Evolutionary conservation across 306 rosid genomes (phyloP).

Genomic region (Ormosia emarginata): DNA sequence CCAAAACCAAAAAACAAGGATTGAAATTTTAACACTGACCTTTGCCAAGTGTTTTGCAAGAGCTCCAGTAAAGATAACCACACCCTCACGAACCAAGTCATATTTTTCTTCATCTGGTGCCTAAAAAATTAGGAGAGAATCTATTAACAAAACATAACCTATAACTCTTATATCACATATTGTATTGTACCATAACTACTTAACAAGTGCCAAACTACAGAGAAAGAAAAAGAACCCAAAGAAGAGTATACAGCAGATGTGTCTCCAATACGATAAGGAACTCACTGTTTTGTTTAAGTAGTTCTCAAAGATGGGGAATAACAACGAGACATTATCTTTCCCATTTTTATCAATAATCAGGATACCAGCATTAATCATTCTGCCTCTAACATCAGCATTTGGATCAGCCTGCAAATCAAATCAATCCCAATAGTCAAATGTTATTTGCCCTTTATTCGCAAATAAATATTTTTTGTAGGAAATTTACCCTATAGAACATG

Average conservation of each 20-base stretch:
- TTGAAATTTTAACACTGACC: slow-evolving; percentile 39
- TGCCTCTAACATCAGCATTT: slow-evolving; percentile 87
- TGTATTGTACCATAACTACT: neutral
- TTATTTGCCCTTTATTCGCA: neutral
- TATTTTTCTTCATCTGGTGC: slow-evolving; percentile 89
- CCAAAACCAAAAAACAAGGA: neutral
- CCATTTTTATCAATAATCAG: slow-evolving; percentile 96
- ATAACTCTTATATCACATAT: neutral
- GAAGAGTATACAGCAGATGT: neutral
- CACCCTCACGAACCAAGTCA: slow-evolving; percentile 98
- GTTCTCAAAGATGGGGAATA: slow-evolving; percentile 95
- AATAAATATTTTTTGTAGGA: neutral
- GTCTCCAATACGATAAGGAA: slow-evolving; percentile 10
- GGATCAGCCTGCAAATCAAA: slow-evolving; percentile 87
- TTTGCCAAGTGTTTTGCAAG: slow-evolving; percentile 91
- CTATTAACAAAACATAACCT: neutral
- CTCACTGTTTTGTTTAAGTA: slow-evolving; percentile 84
- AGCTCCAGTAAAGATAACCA: slow-evolving; percentile 96
- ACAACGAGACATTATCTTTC: slow-evolving; percentile 71
- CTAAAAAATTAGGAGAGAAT: slow-evolving; percentile 31
- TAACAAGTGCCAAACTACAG: neutral
- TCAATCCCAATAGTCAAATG: slow-evolving; percentile 18
- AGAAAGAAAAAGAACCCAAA: neutral
- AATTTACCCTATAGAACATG: neutral
- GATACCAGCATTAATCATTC: slow-evolving; percentile 97